These are phyloP conservation scores for Neurospora sp. DNA, from an alignment of 495 filamentous ascomycete species.

Conservation along the genomic window DNA sequence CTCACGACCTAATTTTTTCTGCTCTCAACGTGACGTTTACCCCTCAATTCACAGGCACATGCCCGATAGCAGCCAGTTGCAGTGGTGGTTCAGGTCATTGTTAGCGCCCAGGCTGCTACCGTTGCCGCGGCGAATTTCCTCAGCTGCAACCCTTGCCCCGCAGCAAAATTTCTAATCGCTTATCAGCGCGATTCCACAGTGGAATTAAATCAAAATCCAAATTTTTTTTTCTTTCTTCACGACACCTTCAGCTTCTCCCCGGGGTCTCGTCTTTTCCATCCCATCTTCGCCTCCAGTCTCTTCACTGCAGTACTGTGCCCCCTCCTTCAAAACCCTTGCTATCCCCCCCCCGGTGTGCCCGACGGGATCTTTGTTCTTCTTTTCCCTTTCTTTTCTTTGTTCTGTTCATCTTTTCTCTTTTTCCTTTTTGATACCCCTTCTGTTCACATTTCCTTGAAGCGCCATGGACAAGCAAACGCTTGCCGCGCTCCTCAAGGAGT, in stretches of 20 bases:
- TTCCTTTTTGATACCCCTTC: slow-evolving; percentile 22
- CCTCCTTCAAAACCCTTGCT: background rate
- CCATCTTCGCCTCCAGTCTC: slow-evolving; percentile 4
- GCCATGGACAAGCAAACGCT: slow-evolving; percentile 67
- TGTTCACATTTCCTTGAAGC: slow-evolving; percentile 1
- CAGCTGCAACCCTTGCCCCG: slow-evolving; percentile 6
- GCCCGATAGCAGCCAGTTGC: background rate
- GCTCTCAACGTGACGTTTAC: background rate
- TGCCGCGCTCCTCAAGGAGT: slow-evolving; percentile 62
- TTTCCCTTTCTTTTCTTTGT: background rate
- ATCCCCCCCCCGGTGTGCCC: background rate
- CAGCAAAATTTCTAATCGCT: slow-evolving; percentile 12
- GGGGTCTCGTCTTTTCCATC: background rate
- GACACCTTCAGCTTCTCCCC: slow-evolving; percentile 4
- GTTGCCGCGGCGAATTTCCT: background rate
- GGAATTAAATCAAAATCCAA: slow-evolving; percentile 18
- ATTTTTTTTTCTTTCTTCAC: slow-evolving; percentile 8
- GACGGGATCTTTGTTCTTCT: background rate
- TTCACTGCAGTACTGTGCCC: slow-evolving; percentile 4
- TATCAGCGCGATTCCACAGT: slow-evolving; percentile 18
- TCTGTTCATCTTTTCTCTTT: slow-evolving; percentile 1
- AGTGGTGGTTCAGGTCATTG: background rate
- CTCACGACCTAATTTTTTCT: background rate
- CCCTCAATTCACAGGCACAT: background rate
- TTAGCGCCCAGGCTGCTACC: background rate